A percentile compares a stretch with the other conserved stretches of the same genome.
Conservation (phyloP, 108 stramenopile genomes). For the Nitzschia sp. region DNA sequence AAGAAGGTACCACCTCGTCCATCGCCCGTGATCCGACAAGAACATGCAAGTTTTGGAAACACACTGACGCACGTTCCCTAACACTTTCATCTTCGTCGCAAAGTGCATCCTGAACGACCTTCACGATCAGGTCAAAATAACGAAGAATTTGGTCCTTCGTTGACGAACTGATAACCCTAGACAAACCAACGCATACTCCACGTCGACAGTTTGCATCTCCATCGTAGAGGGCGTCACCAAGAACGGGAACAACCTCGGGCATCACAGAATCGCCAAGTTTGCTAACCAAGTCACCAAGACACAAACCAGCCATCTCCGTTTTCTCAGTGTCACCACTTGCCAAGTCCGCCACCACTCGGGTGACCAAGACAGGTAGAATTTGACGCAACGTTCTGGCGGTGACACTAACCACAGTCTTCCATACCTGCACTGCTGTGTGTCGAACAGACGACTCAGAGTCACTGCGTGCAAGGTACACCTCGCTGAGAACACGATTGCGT, state of each 20-base stretch:
- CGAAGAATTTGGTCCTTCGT: slow-evolving; percentile 89
- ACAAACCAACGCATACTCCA: slow-evolving; percentile 96
- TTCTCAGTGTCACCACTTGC: slow-evolving; percentile 84
- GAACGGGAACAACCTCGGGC: slow-evolving; percentile 92
- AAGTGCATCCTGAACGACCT: slow-evolving; percentile 92
- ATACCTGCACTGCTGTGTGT: slow-evolving; percentile 92
- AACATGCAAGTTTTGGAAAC: slow-evolving; percentile 92
- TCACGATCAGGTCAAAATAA: slow-evolving; percentile 89
- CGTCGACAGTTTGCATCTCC: slow-evolving; percentile 81
- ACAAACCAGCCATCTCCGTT: slow-evolving; percentile 91
- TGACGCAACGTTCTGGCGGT: slow-evolving; percentile 92
- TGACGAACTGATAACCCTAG: slow-evolving; percentile 89
- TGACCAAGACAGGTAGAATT: slow-evolving; percentile 89
- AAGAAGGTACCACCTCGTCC: slow-evolving; percentile 90
- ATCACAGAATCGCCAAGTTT: slow-evolving; percentile 98
- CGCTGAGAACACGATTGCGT: slow-evolving; percentile 83
- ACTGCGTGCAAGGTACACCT: slow-evolving; percentile 90
- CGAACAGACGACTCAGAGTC: slow-evolving; percentile 91
- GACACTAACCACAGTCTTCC: slow-evolving; percentile 97
- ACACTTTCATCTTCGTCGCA: slow-evolving; percentile 87
- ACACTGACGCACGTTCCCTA: slow-evolving; percentile 85
- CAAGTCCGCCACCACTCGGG: slow-evolving; percentile 79
- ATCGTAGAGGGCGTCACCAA: slow-evolving; percentile 81
- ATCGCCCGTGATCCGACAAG: slow-evolving; percentile 86
- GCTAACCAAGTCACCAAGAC: slow-evolving; percentile 94